Evolutionary conservation across 352 stramenopile species (phyloP), one percentile per base, ranked within the genome.

Genomic region (Phytophthora multivora): DNA sequence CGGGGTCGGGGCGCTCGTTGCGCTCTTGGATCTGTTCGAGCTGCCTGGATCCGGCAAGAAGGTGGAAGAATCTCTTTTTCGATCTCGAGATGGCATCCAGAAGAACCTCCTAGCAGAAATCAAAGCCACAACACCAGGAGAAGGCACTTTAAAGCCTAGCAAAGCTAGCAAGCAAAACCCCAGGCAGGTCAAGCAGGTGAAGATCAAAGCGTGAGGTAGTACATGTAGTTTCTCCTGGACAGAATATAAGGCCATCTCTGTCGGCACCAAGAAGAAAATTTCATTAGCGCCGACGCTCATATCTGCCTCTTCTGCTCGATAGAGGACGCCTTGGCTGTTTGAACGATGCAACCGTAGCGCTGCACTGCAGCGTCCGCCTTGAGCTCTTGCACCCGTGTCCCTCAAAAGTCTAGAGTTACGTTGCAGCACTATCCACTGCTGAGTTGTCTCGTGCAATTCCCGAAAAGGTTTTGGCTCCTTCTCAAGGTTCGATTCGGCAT

Each of bases 21-120:
- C 84, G 0, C 49, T 95, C 2, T 43, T 93, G 4, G 84, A 93
- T 51, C 48, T 91, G 15, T 85, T 83, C 33, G 63, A 83, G 45
- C 60, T 91, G 10, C 70, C 80, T 12, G 64, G 63, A 25, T 46
- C 51, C 19, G 63, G 60, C 11, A 49, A 71, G 19, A 51, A 41
- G 11, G 42, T 80, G 11, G 49, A 69, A 3, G 59, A 77, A 18
- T 90, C 82, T 1, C 72, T 79, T 1, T 89, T 86, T 61, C 63
- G 78, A n/a, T 79, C 76, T 23, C 36, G 84, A 5, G 76, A 90
- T 30, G 75, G 67, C 0, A 66, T 91, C 35, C 65, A 71, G 21
- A 85, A 83, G 51, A 80, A 70, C 15, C 66, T 91, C 16, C 49
- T 72, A 19, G 64, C 74, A 4, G 79, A 91, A 62, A 64, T 91